Base-by-base conservation (phyloP, 352 stramenopile species). In the Phytophthora idaei region DNA sequence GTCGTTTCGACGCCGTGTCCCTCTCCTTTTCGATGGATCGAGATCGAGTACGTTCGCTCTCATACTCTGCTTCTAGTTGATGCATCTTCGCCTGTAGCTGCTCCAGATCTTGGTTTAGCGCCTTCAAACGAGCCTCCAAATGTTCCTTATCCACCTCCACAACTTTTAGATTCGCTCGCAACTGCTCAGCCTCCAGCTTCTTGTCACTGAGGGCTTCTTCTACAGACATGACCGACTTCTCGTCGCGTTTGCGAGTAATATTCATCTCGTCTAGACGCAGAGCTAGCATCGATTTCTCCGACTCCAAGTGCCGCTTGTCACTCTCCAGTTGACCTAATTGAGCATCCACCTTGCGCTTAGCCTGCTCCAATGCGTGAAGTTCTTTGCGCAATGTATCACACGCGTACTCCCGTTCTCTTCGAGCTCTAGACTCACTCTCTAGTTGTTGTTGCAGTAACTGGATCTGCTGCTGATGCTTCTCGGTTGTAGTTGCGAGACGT, bases 161-260 rank as follows among this genome's bases (percentile, higher is more conserved):
- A 10, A 72, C 57, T 37, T 76, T 77, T 10, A 80, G 59, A 28
- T 57, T 75, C 10, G 61, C 69, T 28, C 77, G 70, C 2, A 88
- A 66, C 42, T 86, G 75, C 47, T 88, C 80, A 5, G 80, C 71
- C 55, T 90, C 82, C 61, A 77, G 71, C 31, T 80, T 83, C 29
- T 77, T 76, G 42, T 80, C 76, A 4, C 60, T 67, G 3, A 78
- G 45, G 27, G 62, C 46, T 25, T 60, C 64, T 45, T 69, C 59
- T 2, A 52, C 53, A 4, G 61, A 68, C 3, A 59, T 49, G 15
- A 59, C 61, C 5, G 54, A 64, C 25, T 69, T 74, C 29, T 70
- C 67, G 10, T 70, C 53, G 15, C 62, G 47, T 29, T 66, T 68
- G 11, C 55, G 53, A 49, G 61, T 67, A 17, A 55, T 37, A 17